These are phyloP conservation scores for Colletotrichum caudatum DNA, from an alignment of 2,329 filamentous ascomycete species.

Conservation along the genomic window DNA sequence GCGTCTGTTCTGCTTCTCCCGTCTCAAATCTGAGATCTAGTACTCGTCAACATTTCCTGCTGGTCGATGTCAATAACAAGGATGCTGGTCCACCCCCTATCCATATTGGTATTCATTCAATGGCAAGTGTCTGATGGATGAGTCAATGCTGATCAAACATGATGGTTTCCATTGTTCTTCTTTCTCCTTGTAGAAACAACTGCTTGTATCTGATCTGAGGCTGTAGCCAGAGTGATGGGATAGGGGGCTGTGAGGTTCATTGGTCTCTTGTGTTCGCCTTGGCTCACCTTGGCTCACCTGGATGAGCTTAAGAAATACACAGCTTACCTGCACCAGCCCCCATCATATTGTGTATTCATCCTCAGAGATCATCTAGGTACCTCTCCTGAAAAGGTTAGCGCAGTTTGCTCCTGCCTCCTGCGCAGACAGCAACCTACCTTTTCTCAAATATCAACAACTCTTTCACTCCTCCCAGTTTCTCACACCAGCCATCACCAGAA, in stretches of 20 bases:
- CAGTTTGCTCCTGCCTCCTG: conserved; percentile 6
- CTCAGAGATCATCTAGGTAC: neutral
- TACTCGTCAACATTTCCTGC: no score
- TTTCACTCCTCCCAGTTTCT: conserved; percentile 3
- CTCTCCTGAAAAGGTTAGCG: conserved; percentile 13
- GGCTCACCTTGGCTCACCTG: conserved; percentile 15
- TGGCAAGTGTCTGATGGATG: conserved; percentile 4
- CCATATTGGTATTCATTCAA: neutral
- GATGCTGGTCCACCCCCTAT: neutral
- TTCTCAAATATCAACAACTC: conserved; percentile 1
- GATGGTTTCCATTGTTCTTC: neutral
- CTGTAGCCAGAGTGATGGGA: neutral
- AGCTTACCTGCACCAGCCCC: conserved; percentile 1
- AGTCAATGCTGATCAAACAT: neutral
- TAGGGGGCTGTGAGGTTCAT: neutral
- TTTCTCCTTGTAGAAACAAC: neutral
- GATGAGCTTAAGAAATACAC: neutral
- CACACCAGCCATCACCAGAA: neutral
- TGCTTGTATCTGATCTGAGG: neutral
- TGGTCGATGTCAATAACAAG: neutral
- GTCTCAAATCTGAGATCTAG: no score
- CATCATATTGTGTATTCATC: conserved; percentile 1
- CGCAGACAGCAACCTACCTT: conserved; percentile 14
- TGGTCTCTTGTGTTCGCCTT: neutral
- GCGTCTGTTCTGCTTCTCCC: no score